phyloP scores from a whole-genome alignment of 306 rosid species.

The Acmispon strigosus region DNA sequence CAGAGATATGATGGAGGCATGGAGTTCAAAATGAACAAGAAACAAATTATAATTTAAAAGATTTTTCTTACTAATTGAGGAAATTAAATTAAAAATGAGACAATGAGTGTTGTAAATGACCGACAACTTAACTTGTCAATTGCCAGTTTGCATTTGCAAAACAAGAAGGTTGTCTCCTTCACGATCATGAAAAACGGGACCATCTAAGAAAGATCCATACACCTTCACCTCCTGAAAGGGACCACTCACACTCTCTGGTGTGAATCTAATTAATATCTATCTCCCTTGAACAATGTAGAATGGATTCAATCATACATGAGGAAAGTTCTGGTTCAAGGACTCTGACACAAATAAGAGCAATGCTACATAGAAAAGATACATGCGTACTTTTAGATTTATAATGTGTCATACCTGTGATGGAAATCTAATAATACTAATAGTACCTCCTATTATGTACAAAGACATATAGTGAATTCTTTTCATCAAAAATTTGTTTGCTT shows the following conservation, averaged over 20 bases:
- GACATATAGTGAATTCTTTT: background rate
- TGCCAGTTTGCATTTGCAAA: background rate
- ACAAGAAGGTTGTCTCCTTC: background rate
- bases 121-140: conserved; percentile 5
- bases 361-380: background rate
- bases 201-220: conserved; percentile 9
- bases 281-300: background rate
- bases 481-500: background rate
- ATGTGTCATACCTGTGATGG: background rate
- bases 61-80: background rate
- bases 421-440: background rate
- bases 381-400: background rate
- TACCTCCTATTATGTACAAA: background rate
- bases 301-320: background rate
- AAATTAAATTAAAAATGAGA: background rate
- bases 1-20: background rate
- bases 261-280: background rate
- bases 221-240: background rate
- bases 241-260: background rate
- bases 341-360: background rate
- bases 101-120: background rate
- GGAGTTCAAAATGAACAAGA: background rate
- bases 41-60: too few species aligned
- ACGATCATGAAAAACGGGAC: conserved; percentile 15
- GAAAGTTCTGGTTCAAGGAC: background rate